A percentile compares a stretch with the other conserved stretches of the same genome.
Conservation (phyloP, 1,139 yeast genomes). For the Taphrina pruni region DNA sequence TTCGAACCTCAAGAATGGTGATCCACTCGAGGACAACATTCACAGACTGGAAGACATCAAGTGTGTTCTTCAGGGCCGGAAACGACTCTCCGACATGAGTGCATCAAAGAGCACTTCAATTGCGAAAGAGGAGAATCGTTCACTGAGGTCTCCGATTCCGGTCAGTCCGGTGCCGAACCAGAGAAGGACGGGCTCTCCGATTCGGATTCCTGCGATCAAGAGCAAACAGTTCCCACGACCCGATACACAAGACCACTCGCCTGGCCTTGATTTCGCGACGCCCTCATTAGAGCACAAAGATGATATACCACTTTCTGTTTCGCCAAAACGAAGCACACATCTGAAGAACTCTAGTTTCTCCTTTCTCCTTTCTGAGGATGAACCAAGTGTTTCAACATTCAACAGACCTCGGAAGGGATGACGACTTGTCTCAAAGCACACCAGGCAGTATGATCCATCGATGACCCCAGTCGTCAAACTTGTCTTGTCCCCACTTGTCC, state of each 20-base stretch:
- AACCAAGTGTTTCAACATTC: conserved; percentile 7
- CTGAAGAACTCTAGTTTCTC: neutral
- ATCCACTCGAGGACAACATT: conserved; percentile 13
- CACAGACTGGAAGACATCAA: conserved; percentile 28
- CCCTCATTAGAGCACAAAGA: neutral
- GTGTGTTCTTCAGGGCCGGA: conserved; percentile 31
- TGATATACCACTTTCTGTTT: neutral
- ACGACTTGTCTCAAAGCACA: conserved; percentile 7
- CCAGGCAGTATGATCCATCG: conserved; percentile 39
- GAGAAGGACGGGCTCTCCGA: neutral
- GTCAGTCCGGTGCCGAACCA: neutral
- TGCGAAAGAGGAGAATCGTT: neutral
- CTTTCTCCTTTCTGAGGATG: conserved; percentile 7
- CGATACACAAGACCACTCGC: neutral
- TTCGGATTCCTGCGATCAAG: conserved; percentile 16
- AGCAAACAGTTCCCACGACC: neutral
- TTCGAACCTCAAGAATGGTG: conserved; percentile 34
- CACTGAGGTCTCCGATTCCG: neutral
- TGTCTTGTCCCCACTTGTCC: conserved; percentile 28
- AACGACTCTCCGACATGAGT: conserved; percentile 4
- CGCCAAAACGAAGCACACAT: conserved; percentile 8
- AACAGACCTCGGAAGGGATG: conserved; percentile 10
- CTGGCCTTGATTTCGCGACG: neutral
- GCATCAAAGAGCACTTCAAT: neutral
- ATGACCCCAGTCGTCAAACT: conserved; percentile 32